phyloP scores from a whole-genome alignment of 306 rosid species.

The Boehmeria nivea region DNA sequence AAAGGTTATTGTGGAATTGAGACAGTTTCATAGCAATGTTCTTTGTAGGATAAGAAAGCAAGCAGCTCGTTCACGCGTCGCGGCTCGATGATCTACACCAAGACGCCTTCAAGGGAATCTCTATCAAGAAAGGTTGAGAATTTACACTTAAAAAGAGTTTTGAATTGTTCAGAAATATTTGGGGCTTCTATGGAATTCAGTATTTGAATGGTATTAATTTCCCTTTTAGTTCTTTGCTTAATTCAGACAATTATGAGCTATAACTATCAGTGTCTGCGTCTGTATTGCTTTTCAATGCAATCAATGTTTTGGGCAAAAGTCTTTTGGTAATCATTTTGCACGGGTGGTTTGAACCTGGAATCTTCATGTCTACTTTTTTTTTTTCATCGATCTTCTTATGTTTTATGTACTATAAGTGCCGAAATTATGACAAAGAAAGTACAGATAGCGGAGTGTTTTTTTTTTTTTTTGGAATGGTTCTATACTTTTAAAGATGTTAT shows the following conservation, averaged over 20 bases:
- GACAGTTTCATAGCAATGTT: not conserved
- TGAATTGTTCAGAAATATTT: no score
- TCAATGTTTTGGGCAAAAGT: not conserved
- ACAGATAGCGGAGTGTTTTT: no score
- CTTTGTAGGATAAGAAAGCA: slow-evolving; percentile 71
- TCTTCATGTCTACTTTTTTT: no score
- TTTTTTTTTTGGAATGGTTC: no score
- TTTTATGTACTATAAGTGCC: no score
- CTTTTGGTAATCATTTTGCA: not conserved
- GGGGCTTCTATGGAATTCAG: no score
- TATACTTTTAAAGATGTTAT: no score
- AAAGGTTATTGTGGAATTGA: no score
- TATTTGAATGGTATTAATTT: not conserved
- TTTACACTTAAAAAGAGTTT: not conserved
- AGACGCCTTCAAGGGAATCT: slow-evolving; percentile 82
- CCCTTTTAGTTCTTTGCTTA: not conserved
- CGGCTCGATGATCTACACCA: slow-evolving; percentile 82
- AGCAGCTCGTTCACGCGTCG: slow-evolving; percentile 82
- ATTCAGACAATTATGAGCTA: slow-evolving; percentile 13
- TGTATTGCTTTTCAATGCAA: no score
- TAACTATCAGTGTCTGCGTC: not conserved
- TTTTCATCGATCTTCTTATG: no score
- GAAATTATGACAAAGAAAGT: no score
- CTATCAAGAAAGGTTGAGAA: slow-evolving; percentile 53
- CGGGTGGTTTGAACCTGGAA: no score